A percentile compares a stretch with the other conserved stretches of the same genome.
Evolutionary conservation across 1,284 basidiomycete genomes (phyloP).

Genomic region (Vanrija humicola): DNA sequence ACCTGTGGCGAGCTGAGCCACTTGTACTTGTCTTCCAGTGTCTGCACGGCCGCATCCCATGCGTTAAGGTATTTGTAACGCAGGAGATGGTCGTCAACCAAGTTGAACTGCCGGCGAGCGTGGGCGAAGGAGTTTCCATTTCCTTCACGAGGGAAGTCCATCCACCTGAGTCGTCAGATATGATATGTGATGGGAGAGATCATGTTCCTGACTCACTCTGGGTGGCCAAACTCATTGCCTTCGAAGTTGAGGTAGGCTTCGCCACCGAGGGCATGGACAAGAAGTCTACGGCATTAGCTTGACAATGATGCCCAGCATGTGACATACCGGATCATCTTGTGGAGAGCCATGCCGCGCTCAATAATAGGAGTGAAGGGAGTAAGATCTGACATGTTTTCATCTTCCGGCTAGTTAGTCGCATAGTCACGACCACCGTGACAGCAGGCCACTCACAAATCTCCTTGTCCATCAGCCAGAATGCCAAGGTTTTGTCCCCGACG

Average conservation of each 20-base stretch:
- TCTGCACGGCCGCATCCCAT: slow-evolving; percentile 94
- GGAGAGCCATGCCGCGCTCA: slow-evolving; percentile 81
- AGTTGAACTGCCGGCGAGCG: slow-evolving; percentile 91
- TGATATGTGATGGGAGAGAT: neutral
- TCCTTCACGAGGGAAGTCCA: slow-evolving; percentile 94
- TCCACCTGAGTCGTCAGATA: slow-evolving; percentile 62
- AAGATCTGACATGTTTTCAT: slow-evolving; percentile 93
- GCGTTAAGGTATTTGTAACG: slow-evolving; percentile 90
- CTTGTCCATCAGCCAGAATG: slow-evolving; percentile 99
- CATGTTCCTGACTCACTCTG: slow-evolving; percentile 59
- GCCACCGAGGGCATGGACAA: slow-evolving; percentile 88
- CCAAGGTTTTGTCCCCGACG: slow-evolving; percentile 95
- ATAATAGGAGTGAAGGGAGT: slow-evolving; percentile 80
- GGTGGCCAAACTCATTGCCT: slow-evolving; percentile 97
- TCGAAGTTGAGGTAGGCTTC: slow-evolving; percentile 98
- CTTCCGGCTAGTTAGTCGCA: slow-evolving; percentile 46
- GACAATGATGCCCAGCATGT: slow-evolving; percentile 21
- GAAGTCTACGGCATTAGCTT: slow-evolving; percentile 56
- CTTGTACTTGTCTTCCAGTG: slow-evolving; percentile 67
- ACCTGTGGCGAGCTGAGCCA: slow-evolving; percentile 85
- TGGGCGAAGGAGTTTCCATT: slow-evolving; percentile 95
- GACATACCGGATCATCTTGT: slow-evolving; percentile 93
- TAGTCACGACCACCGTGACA: neutral
- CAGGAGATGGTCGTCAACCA: slow-evolving; percentile 77
- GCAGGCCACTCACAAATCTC: slow-evolving; percentile 76